Evolutionary conservation across 495 filamentous ascomycete genomes (phyloP), one percentile per base, ranked within the genome.

Genomic region (Glutinoglossum americanum): DNA sequence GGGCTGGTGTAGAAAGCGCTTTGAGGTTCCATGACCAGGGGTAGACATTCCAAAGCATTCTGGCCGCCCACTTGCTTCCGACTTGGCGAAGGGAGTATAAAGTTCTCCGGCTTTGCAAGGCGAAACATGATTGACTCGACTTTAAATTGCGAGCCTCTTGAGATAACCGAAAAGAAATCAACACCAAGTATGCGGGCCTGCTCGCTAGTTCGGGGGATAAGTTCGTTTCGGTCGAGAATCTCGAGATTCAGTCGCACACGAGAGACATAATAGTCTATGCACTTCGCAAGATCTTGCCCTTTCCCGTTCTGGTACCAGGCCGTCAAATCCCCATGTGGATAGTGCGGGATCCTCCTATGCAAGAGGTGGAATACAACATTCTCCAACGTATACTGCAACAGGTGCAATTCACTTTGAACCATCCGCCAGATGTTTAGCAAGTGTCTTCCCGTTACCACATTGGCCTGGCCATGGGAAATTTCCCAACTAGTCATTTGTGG

Each of bases 81-180:
- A 63, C 83, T 90, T 0, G 92, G 92, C 6, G 89, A 96, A 26
- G 93, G 76, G 4, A 98, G 73, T 21, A 98, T 65, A 65, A 93
- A 94, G 62, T 92, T 94, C 67, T 98, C 92, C 0, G 92, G 87
- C 66, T 98, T 98, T 49, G 90, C 93, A 61, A 98, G 96, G 54
- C 92, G 80, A 63, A 97, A 96, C 92, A 98, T 97, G 61, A 96
- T 78, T 1, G 88, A 94, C 70, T 98, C 92, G 47, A 98, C 92
- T 65, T 97, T 97, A 74, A 94, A 95, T 65, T 98, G 92, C 8
- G 89, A 95, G 27, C 92, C 93, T 35, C 92, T 78, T 17, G 84
- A 85, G 65, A 94, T 89, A 51, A 98, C 89, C 0, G 88, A 93
- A 67, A 87, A 90, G 68, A 97, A 98, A 69, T 97, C 92, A 1